Base-by-base conservation (phyloP, 1,284 basidiomycete species). In the Hypsizygus ulmarius region DNA sequence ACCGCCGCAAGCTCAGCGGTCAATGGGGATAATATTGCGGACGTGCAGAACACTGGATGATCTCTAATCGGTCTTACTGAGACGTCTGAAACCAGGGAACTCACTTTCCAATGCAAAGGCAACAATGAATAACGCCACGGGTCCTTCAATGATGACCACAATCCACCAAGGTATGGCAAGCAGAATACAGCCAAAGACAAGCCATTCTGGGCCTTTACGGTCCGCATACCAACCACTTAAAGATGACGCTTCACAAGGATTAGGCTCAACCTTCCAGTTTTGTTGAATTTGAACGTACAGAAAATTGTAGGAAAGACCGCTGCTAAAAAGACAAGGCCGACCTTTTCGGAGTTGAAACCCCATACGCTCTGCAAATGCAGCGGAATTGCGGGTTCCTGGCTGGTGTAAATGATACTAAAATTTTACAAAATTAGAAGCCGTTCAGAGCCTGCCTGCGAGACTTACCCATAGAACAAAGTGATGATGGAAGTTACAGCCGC, bases 251-350 rank as follows among this genome's bases (percentile, higher is more conserved):
- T 53, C 5, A 58, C 39, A 16, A 49, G 21, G 12, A 33, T 14
- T 47, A 16, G 37, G 16, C n/a, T 29, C 15, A n/a, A 16, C 12
- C 15, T 28, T 34, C 47, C 25, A 33, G 3, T 10, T 7, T 14
- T 21, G 28, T 21, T 40, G 29, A 16, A 39, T 27, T 16, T 7
- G 18, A 42, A 34, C 76, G 47, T 56, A 85, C 86, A 84, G 45
- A 86, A 66, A 10, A 88, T 58, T 0, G 81, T 80, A 0, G 88
- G 88, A 6, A 85, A 66, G 16, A 86, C 77, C n/a, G 78, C 77
- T 7, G 81, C 85, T 40, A 91, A 70, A 60, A 84, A 88, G 11
- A 90, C 75, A 8, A 90, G 59, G 2, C 90, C 89, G 16, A 90
- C 82, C 62, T 77, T 75, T 4, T 70, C 66, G 0, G 87, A 75